Conservation (phyloP, 768 basidiomycete genomes). For the Boletus rex-veris region DNA sequence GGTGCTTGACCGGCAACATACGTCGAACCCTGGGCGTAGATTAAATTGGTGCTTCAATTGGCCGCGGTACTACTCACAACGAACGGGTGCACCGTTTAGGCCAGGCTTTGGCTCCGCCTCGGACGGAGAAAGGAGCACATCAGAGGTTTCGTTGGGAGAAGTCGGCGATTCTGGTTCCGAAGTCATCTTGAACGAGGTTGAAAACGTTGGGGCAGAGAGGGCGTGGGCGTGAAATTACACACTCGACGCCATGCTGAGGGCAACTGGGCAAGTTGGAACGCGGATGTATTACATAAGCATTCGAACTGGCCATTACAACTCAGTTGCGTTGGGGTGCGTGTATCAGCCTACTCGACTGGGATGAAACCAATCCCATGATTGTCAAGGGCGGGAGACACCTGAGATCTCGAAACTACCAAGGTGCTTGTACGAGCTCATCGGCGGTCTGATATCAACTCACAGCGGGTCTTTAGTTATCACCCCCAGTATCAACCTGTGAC, state of each 20-base stretch:
- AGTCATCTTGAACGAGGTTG: slow-evolving; percentile 11
- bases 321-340: slow-evolving; percentile 6
- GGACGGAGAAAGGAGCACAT: slow-evolving; percentile 43
- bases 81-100: slow-evolving; percentile 68
- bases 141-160: slow-evolving; percentile 62
- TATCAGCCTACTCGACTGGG: neutral
- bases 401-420: neutral
- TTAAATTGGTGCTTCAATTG: slow-evolving; percentile 4
- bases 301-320: neutral
- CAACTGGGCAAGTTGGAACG: neutral
- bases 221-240: neutral
- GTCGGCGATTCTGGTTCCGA: slow-evolving; percentile 28
- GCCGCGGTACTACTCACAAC: slow-evolving; percentile 54
- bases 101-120: slow-evolving; percentile 72
- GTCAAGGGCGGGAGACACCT: neutral
- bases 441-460: neutral
- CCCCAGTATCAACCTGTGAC: neutral
- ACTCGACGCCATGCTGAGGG: neutral
- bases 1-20: slow-evolving; percentile 41
- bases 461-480: neutral
- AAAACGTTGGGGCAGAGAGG: neutral
- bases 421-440: neutral
- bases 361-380: slow-evolving; percentile 7
- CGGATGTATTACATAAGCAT: slow-evolving; percentile 9
- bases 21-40: slow-evolving; percentile 69